Conservation (phyloP, 2,329 filamentous ascomycete species). For the Coleophoma cylindrospora region DNA sequence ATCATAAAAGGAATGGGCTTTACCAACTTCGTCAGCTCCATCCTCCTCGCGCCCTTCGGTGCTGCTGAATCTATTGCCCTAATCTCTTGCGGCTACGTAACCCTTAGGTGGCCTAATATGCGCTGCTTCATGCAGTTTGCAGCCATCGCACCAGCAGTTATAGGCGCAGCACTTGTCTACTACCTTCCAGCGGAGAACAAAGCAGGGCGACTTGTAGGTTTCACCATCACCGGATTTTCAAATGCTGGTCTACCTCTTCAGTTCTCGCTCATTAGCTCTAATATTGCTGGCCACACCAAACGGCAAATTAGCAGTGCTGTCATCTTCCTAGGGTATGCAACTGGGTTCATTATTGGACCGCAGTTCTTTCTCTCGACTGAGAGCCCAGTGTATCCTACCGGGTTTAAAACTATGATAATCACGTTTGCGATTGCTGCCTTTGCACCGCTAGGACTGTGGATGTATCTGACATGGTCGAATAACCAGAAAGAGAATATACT, state of each 20-base stretch:
- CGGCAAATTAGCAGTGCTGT: constrained; percentile 56
- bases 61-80: not conserved
- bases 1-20: not conserved
- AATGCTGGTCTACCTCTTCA: not conserved
- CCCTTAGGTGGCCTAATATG: not conserved
- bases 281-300: constrained; percentile 62
- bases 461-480: no score
- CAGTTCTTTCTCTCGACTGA: constrained; percentile 2
- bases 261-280: constrained; percentile 49
- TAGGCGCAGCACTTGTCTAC: not conserved
- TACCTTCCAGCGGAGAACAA: not conserved
- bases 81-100: not conserved
- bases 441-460: no score
- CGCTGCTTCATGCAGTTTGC: constrained; percentile 1
- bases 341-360: constrained; percentile 48
- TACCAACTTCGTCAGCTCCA: not conserved
- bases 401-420: constrained; percentile 1
- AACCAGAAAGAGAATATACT: no score
- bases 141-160: not conserved
- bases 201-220: not conserved
- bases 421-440: not conserved
- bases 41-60: not conserved
- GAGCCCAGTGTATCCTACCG: constrained; percentile 1
- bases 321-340: constrained; percentile 54
- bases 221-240: not conserved